These are phyloP conservation scores for Galerina sulciceps DNA, from an alignment of 768 basidiomycete species.

Conservation along the genomic window DNA sequence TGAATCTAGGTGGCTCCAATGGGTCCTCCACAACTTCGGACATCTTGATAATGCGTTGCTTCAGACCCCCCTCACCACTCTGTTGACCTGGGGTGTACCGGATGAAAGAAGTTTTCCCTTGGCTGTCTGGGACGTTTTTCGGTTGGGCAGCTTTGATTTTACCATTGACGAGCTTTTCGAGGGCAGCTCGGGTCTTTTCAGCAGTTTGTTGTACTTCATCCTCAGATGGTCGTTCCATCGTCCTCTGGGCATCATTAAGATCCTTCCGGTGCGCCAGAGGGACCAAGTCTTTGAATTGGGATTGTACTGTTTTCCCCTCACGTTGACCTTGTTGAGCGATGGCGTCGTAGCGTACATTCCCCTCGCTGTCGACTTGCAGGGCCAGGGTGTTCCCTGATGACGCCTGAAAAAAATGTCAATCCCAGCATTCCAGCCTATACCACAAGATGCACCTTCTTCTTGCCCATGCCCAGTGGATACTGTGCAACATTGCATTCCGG, in stretches of 20 bases:
- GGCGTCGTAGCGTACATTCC: slow-evolving; percentile 95
- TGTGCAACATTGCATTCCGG: slow-evolving; percentile 98
- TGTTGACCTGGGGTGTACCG: slow-evolving; percentile 97
- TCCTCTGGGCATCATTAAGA: slow-evolving; percentile 69
- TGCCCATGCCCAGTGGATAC: slow-evolving; percentile 94
- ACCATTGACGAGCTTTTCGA: slow-evolving; percentile 92
- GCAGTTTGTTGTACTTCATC: slow-evolving; percentile 91
- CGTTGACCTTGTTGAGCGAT: slow-evolving; percentile 96
- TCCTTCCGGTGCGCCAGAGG: slow-evolving; percentile 91
- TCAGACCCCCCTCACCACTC: slow-evolving; percentile 64
- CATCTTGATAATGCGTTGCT: slow-evolving; percentile 99
- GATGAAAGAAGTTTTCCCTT: slow-evolving; percentile 87
- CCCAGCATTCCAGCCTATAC: neutral
- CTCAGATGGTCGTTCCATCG: slow-evolving; percentile 93
- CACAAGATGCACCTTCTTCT: slow-evolving; percentile 76
- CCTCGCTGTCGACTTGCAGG: slow-evolving; percentile 94
- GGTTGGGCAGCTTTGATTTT: slow-evolving; percentile 99
- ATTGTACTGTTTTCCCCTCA: slow-evolving; percentile 84
- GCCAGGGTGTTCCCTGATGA: slow-evolving; percentile 94
- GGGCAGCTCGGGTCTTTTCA: slow-evolving; percentile 86
- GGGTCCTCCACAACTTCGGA: slow-evolving; percentile 97
- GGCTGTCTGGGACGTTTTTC: slow-evolving; percentile 87
- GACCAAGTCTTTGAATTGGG: slow-evolving; percentile 97
- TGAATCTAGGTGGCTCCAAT: slow-evolving; percentile 94
- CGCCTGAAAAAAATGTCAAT: slow-evolving; percentile 49